These are phyloP conservation scores for Coniella lustricola DNA, from an alignment of 2,329 filamentous ascomycete species.

Conservation along the genomic window DNA sequence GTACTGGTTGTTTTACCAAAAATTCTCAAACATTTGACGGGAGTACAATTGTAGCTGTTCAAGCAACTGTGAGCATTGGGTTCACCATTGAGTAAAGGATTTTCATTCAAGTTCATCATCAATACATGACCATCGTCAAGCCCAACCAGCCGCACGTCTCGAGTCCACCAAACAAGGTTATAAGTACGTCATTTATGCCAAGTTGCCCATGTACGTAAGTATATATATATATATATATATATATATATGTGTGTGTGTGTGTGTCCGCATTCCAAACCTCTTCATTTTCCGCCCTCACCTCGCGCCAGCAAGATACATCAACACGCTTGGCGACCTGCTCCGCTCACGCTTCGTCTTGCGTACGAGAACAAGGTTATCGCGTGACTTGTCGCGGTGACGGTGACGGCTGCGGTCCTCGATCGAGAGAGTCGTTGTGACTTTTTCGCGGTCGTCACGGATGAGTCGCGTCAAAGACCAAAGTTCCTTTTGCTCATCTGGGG, in stretches of 20 bases:
- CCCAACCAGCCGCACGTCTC: no score
- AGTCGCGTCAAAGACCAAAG: constrained; percentile 65
- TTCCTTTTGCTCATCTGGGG: constrained; percentile 62
- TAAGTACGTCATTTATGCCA: no score
- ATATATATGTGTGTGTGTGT: neutral
- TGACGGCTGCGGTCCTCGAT: constrained; percentile 38
- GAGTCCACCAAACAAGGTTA: no score
- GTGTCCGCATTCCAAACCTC: neutral
- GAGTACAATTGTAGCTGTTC: no score
- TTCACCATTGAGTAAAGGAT: no score
- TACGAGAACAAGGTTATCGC: constrained; percentile 48
- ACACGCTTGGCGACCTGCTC: constrained; percentile 48
- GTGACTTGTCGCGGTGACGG: constrained; percentile 29
- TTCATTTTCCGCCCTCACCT: neutral
- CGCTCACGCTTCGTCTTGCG: constrained; percentile 51
- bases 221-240: no score
- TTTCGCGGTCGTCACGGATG: constrained; percentile 48
- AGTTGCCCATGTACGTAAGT: no score
- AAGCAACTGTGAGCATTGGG: no score
- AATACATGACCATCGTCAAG: no score
- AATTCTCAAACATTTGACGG: no score
- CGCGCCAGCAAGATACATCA: constrained; percentile 50
- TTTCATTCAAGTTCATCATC: no score
- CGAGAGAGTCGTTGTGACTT: constrained; percentile 34
- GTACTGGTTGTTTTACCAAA: no score